Percentiles rank a stretch among this genome's conserved stretches.
phyloP scores from a whole-genome alignment of 1,284 basidiomycete genomes.

The Somion occarium region DNA sequence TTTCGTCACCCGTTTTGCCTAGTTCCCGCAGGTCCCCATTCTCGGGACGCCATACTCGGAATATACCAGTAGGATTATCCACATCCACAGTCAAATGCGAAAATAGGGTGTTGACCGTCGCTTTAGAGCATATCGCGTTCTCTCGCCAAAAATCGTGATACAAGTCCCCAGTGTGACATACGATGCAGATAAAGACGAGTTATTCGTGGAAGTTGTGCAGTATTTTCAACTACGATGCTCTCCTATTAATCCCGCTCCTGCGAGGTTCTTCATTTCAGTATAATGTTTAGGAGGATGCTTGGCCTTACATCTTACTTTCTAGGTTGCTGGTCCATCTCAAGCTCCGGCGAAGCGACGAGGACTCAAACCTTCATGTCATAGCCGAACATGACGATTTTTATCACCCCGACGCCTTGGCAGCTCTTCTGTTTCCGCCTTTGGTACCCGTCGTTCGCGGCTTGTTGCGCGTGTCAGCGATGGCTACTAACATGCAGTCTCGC shows the following conservation, averaged over 20 bases:
- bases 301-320: not conserved
- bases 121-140: constrained; percentile 52
- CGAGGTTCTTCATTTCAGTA: constrained; percentile 33
- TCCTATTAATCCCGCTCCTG: constrained; percentile 40
- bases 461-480: constrained; percentile 34
- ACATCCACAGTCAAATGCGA: not conserved
- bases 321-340: constrained; percentile 41
- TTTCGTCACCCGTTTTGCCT: constrained; percentile 52
- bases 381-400: constrained; percentile 58
- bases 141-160: constrained; percentile 45
- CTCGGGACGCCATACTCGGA: constrained; percentile 44
- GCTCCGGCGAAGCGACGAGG: constrained; percentile 33
- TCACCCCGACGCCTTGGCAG: constrained; percentile 50
- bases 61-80: constrained; percentile 43
- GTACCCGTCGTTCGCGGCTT: constrained; percentile 35
- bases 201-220: constrained; percentile 46
- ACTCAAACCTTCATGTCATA: constrained; percentile 39
- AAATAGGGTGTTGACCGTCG: not conserved
- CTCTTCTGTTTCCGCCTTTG: constrained; percentile 47
- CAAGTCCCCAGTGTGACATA: constrained; percentile 41
- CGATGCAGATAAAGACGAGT: constrained; percentile 31
- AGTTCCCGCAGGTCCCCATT: constrained; percentile 39
- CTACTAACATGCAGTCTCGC: constrained; percentile 39
- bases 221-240: constrained; percentile 48
- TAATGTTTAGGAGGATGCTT: not conserved